Conservation (phyloP, 768 basidiomycete genomes). For the Omphalotus guepiniiformis region DNA sequence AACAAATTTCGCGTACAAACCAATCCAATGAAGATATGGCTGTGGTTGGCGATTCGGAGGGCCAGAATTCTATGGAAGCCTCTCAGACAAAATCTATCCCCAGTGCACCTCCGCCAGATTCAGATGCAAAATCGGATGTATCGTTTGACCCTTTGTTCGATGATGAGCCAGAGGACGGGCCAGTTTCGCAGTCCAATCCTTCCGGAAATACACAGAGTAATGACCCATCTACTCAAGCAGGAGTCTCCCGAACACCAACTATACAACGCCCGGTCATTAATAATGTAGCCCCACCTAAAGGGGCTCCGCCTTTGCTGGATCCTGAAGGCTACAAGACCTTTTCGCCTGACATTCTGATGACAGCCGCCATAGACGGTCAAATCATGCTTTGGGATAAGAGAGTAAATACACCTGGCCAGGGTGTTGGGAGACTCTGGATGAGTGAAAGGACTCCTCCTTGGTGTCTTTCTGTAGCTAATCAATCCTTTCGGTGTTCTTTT, state of each 20-base stretch:
- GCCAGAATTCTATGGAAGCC: constrained; percentile 15
- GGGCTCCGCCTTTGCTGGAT: constrained; percentile 72
- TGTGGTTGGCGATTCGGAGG: not conserved
- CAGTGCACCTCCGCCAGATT: constrained; percentile 31
- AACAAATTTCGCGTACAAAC: not conserved
- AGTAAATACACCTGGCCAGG: constrained; percentile 54
- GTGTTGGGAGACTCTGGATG: constrained; percentile 84
- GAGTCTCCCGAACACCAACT: too few species aligned
- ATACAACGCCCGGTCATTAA: too few species aligned
- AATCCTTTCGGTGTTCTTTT: too few species aligned
- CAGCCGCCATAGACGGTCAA: constrained; percentile 88
- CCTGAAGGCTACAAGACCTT: constrained; percentile 53
- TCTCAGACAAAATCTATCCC: too few species aligned
- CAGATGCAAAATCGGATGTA: constrained; percentile 71
- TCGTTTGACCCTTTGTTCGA: constrained; percentile 91
- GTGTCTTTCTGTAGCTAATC: constrained; percentile 86
- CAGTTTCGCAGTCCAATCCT: constrained; percentile 1
- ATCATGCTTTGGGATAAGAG: constrained; percentile 90
- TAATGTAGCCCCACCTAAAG: constrained; percentile 60
- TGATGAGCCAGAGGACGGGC: constrained; percentile 66
- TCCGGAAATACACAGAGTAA: constrained; percentile 14
- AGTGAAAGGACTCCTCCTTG: constrained; percentile 92
- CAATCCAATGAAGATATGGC: not conserved
- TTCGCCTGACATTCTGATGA: constrained; percentile 83
- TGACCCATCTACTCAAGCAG: constrained; percentile 5